Conservation (phyloP, 2,329 filamentous ascomycete species). For the Claviceps sp. region DNA sequence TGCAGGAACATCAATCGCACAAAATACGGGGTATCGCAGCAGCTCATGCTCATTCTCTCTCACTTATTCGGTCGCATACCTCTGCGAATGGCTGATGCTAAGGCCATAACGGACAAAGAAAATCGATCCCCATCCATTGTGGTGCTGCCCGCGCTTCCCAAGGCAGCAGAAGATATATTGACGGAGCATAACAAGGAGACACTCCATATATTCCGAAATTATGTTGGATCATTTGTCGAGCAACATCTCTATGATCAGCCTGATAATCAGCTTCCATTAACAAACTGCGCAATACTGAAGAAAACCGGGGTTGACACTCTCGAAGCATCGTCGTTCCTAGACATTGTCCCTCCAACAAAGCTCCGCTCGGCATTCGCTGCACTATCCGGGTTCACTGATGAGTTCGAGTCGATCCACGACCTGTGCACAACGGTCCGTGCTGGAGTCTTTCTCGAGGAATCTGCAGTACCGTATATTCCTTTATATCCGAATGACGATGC, state of each 20-base stretch:
- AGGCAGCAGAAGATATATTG: conserved; percentile 39
- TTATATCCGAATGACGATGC: conserved; percentile 42
- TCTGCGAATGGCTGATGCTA: not conserved
- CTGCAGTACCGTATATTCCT: conserved; percentile 55
- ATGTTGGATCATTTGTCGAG: conserved; percentile 54
- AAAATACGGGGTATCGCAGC: too few species aligned
- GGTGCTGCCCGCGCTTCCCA: not conserved
- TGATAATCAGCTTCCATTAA: not conserved
- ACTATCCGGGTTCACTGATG: conserved; percentile 53
- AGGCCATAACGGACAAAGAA: not conserved
- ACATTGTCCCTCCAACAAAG: conserved; percentile 24
- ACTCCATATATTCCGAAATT: conserved; percentile 50
- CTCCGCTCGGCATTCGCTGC: conserved; percentile 58
- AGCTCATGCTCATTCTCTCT: conserved; percentile 53
- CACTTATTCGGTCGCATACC: conserved; percentile 32
- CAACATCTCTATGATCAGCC: conserved; percentile 42
- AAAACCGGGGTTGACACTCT: not conserved
- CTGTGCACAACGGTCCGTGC: conserved; percentile 51
- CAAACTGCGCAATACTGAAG: not conserved
- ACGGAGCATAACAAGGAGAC: conserved; percentile 51
- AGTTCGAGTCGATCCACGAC: conserved; percentile 51
- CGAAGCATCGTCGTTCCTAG: conserved; percentile 1
- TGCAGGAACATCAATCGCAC: conserved; percentile 39
- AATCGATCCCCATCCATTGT: not conserved
- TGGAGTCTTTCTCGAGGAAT: conserved; percentile 62